These are phyloP conservation scores for Lunularia cruciata DNA, from an alignment of 225 moss, liverwort and hornwort genomes.

Conservation along the genomic window DNA sequence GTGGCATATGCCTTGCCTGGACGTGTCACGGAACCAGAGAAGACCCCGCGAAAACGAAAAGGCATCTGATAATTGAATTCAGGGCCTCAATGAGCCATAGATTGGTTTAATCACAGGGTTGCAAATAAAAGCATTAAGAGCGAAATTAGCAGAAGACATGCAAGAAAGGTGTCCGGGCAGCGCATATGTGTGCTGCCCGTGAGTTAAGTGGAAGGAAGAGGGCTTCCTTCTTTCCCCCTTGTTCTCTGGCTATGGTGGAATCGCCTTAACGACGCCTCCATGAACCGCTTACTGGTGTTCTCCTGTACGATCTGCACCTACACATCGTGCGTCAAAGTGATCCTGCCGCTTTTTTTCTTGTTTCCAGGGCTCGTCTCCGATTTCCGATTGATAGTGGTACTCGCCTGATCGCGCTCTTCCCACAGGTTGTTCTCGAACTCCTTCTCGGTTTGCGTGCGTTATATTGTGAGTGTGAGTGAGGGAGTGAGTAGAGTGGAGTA, in stretches of 20 bases:
- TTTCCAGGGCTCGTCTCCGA: conserved; percentile 8
- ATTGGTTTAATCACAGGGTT: too few relatives aligned
- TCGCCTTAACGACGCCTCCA: conserved; percentile 3
- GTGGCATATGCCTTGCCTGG: too few relatives aligned
- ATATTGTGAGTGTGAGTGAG: neutral
- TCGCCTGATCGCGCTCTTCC: conserved; percentile 7
- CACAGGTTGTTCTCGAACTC: conserved; percentile 11
- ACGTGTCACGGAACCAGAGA: too few relatives aligned
- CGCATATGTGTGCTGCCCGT: too few relatives aligned
- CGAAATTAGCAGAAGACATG: too few relatives aligned
- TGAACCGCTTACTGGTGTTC: conserved; percentile 3
- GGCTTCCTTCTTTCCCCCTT: neutral
- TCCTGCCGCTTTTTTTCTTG: conserved; percentile 6
- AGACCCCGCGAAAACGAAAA: too few relatives aligned
- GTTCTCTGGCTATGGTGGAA: conserved; percentile 19
- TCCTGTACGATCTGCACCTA: conserved; percentile 5
- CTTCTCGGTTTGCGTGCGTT: conserved; percentile 1
- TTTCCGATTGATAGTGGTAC: conserved; percentile 14
- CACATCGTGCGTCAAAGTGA: conserved; percentile 6
- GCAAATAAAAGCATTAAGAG: too few relatives aligned
- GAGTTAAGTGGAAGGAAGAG: too few relatives aligned
- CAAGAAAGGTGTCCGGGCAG: too few relatives aligned
- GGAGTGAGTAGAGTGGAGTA: neutral
- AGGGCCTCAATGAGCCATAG: too few relatives aligned
- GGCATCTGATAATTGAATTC: too few relatives aligned